A percentile compares a stretch with the other conserved stretches of the same genome.
phyloP scores from a whole-genome alignment of 2,329 filamentous ascomycete species.

The Calonectria honghensis region DNA sequence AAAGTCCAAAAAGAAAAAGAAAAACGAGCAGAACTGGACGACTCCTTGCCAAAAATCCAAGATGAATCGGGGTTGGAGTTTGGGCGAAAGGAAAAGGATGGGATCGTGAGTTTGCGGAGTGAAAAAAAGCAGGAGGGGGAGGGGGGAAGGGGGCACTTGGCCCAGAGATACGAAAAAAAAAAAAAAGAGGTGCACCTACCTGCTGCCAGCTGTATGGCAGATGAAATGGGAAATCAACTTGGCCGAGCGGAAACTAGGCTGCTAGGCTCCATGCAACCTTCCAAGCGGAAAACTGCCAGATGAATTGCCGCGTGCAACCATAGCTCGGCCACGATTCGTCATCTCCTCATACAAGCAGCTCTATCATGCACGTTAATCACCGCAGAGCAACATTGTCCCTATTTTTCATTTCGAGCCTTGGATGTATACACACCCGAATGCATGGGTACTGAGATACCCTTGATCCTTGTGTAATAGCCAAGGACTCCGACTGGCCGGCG shows the following conservation, averaged over 20 bases:
- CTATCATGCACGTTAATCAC: background rate
- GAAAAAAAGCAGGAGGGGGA: background rate
- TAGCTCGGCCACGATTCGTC: background rate
- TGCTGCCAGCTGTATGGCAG: background rate
- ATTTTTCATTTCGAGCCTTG: background rate
- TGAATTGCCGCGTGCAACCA: constrained; percentile 11
- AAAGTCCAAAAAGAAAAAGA: constrained; percentile 54
- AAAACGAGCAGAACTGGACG: constrained; percentile 29
- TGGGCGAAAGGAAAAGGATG: constrained; percentile 32
- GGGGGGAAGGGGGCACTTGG: background rate
- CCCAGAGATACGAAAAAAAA: background rate
- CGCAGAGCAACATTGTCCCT: background rate
- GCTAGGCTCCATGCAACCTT: background rate
- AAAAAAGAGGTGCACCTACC: constrained; percentile 7
- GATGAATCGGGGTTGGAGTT: constrained; percentile 2
- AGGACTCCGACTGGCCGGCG: background rate
- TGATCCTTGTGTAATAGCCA: background rate
- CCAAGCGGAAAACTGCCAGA: background rate
- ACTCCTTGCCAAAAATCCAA: constrained; percentile 35
- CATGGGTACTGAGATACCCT: background rate
- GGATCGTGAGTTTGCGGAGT: constrained; percentile 25
- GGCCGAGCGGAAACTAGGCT: background rate
- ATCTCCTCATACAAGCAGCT: background rate
- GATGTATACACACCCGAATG: background rate
- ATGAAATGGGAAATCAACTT: background rate